Evolutionary conservation across 2,329 filamentous ascomycete genomes (phyloP).

Genomic region (Immersiporthe knoxdaviesiana): DNA sequence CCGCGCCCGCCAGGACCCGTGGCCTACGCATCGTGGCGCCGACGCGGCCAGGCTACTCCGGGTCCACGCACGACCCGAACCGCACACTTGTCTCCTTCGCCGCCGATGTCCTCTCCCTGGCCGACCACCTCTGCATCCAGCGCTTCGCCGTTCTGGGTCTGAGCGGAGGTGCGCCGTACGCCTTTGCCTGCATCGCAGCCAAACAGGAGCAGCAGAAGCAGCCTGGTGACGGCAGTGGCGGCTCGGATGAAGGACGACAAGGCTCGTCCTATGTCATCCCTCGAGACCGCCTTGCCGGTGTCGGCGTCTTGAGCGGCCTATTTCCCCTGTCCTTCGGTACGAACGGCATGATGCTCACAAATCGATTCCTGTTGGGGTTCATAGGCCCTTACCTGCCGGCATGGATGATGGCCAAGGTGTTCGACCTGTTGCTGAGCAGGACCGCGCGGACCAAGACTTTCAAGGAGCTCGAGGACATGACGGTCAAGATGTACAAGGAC

Average conservation of each 20-base stretch:
- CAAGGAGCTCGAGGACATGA: background rate
- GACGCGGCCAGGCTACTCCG: constrained; percentile 39
- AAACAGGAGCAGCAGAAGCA: background rate
- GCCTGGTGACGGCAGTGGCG: background rate
- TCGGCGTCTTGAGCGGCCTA: constrained; percentile 28
- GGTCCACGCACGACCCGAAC: constrained; percentile 23
- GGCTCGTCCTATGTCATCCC: constrained; percentile 27
- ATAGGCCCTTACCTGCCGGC: constrained; percentile 26
- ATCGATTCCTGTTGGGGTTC: constrained; percentile 29
- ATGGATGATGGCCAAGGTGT: constrained; percentile 22
- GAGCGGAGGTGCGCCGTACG: constrained; percentile 37
- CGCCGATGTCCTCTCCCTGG: constrained; percentile 32
- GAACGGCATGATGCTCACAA: constrained; percentile 32
- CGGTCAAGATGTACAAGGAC: background rate
- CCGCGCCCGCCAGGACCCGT: constrained; percentile 28
- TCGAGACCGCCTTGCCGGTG: constrained; percentile 28
- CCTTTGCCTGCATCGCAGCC: constrained; percentile 31
- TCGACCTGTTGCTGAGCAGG: background rate
- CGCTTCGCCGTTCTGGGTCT: constrained; percentile 36
- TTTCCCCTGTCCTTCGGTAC: constrained; percentile 32
- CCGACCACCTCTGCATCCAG: constrained; percentile 29
- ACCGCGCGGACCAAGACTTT: background rate
- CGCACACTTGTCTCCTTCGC: constrained; percentile 34
- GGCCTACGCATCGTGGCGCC: constrained; percentile 36
- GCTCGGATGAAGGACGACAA: background rate